Evolutionary conservation across 352 stramenopile species (phyloP), one percentile per base, ranked within the genome.

Genomic region (Phytophthora hibernalis): DNA sequence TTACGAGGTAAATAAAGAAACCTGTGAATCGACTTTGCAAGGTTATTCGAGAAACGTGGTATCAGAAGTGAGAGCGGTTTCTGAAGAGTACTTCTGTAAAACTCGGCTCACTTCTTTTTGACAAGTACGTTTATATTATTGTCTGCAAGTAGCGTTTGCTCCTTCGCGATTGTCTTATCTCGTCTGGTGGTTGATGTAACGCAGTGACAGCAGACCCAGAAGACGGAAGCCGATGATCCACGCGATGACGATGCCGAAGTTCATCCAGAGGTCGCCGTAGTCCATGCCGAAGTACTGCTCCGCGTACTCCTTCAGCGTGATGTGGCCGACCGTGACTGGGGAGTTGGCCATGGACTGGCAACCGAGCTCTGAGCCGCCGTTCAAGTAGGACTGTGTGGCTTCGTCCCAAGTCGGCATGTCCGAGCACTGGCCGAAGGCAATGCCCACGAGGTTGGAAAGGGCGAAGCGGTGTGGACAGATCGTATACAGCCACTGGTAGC

Each of bases 121-220:
- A 38, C 33, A 38, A 38, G 33, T 38, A 38, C 33, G 33, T 38
- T 38, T 38, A n/a, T n/a, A n/a, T n/a, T n/a, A 38, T 38, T 38
- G 10, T 5, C 10, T 28, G 33, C 33, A 38, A n/a, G 37, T 43
- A 43, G 15, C 37, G 16, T 18, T 43, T 20, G 37, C 37, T 43
- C 37, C n/a, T n/a, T n/a, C n/a, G n/a, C n/a, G n/a, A n/a, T n/a
- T n/a, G n/a, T n/a, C n/a, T n/a, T 26, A 47, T 47, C 40, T 59
- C 59, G 70, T 75, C 61, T 82, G 76, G 62, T 82, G 70, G 58
- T 75, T 77, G n/a, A 82, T 22, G 42, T 71, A 77, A n/a, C 68
- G 67, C 54, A 80, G 68, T 12, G 68, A 58, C n/a, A 83, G 31
- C 22, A 80, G 52, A 0, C 48, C 76, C 5, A 79, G 37, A 9